Base-by-base conservation (phyloP, 345 rosid species). In the Citrus mangshanensis region DNA sequence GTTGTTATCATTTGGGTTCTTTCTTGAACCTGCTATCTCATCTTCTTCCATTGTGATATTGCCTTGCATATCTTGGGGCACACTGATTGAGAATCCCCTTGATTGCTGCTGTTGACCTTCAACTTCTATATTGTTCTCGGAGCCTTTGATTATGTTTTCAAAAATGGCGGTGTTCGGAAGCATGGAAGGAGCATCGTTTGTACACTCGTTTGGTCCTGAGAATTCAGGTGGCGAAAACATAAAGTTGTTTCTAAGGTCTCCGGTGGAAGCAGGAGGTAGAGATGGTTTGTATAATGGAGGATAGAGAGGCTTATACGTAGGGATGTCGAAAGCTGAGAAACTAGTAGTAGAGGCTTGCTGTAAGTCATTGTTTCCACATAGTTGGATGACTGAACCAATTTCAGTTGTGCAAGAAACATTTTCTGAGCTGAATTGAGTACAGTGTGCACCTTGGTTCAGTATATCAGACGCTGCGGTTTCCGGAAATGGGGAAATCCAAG, bases 391-490 rank as follows among this genome's bases (percentile, higher is more conserved):
- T 27, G 93, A 87, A 72, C 85, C 85, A 0, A 78, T 84, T 73
- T 89, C 87, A 3, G 95, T 82, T 27, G 83, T 76, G 85, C 89
- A 89, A 42, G 91, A 87, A 74, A 84, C 76, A 80, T 85, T 89
- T 58, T 88, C 89, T 51, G 88, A 73, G 78, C 77, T 77, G 78
- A 89, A 84, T 25, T 77, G 89, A 66, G 81, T 34, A 70, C 80
- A 72, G 77, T 25, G 81, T n/a, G 78, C 46, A 8, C 78, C 78
- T 34, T 66, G 89, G 66, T 55, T 74, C 49, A 85, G 77, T 14
- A 74, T 55, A 51, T 86, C 87, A 30, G 86, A 58, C 35, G 79
- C 76, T 21, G 83, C 7, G 62, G 78, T 62, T 28, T 85, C 88
- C 2, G 83, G 86, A 3, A 88, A 69, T n/a, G 84, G 79, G 28